Percentiles rank a stretch among this genome's conserved stretches.
Conservation (phyloP, 1,284 basidiomycete species). For the Neotropicomus parvogracilis region DNA sequence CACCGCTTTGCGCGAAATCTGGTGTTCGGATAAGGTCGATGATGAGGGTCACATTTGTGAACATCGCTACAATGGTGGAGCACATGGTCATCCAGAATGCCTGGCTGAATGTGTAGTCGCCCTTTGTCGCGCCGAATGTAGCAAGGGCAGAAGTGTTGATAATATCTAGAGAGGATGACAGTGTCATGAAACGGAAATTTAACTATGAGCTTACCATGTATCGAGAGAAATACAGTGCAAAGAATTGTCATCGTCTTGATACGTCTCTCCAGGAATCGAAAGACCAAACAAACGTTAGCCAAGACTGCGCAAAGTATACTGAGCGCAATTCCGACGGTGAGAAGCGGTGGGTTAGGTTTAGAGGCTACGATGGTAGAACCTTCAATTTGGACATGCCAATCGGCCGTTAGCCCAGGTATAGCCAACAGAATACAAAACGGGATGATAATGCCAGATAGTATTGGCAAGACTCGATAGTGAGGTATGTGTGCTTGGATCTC, state of each 20-base stretch:
- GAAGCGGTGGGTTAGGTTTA: slow-evolving; percentile 51
- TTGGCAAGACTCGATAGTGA: slow-evolving; percentile 57
- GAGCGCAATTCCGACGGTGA: slow-evolving; percentile 62
- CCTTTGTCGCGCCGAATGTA: slow-evolving; percentile 63
- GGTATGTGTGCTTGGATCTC: slow-evolving; percentile 32
- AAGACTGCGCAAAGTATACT: slow-evolving; percentile 68
- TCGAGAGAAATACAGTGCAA: slow-evolving; percentile 58
- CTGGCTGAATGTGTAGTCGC: slow-evolving; percentile 69
- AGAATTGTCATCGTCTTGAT: slow-evolving; percentile 62
- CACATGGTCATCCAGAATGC: slow-evolving; percentile 82
- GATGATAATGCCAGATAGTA: slow-evolving; percentile 66
- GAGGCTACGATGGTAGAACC: slow-evolving; percentile 45
- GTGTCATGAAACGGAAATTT: not conserved
- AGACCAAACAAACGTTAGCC: slow-evolving; percentile 67
- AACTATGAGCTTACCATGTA: slow-evolving; percentile 53
- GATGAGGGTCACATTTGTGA: slow-evolving; percentile 70
- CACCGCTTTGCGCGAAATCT: slow-evolving; percentile 67
- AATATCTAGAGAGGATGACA: slow-evolving; percentile 44
- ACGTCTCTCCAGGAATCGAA: slow-evolving; percentile 68
- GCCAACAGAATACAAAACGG: slow-evolving; percentile 79
- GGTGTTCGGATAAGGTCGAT: slow-evolving; percentile 58
- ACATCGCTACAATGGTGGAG: slow-evolving; percentile 64
- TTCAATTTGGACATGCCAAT: slow-evolving; percentile 64
- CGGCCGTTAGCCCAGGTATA: slow-evolving; percentile 70
- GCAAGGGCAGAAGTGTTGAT: slow-evolving; percentile 66